Base-by-base conservation (phyloP, 345 rosid genomes). In the thale cress (Arabidopsis thaliana) region DNA sequence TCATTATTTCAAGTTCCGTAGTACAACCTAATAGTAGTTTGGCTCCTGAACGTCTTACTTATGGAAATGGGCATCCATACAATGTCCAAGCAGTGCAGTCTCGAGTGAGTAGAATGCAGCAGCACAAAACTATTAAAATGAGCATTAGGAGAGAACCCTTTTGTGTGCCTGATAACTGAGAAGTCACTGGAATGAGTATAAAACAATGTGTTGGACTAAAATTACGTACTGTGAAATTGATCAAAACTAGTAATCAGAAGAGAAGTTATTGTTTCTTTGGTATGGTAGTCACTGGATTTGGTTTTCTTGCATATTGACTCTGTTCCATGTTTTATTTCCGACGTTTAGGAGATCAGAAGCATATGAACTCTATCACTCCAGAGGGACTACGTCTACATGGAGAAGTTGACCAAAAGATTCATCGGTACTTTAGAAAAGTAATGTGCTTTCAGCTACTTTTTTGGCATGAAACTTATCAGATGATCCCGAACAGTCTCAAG, bases 11-110 rank as follows among this genome's bases (percentile, higher is more conserved):
- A 64, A 72, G 69, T 61, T 84, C 85, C 58, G 80, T 83, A 71
- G 83, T 78, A 78, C 82, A 84, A 79, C 82, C 77, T 74, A 89
- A 90, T 79, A 92, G 96, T 79, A 72, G 75, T 51, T 25, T 81
- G 60, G 82, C 78, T 75, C 83, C 80, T 83, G 73, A 78, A 42
- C 74, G 52, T 24, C 45, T 59, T 64, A 22, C 48, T n/a, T 64
- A 55, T 80, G 84, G 85, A 74, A 79, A 66, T 76, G 82, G 83
- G 66, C 77, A 69, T 59, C 82, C 61, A 68, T 82, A 73, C 50
- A 64, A 62, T 65, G 69, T 65, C 66, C 82, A 77, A 75, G 78
- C 67, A 75, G 66, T 65, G 14, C 50, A 33, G 74, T 69, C 67
- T 81, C 75, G 55, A 79, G 65, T 69, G 72, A 70, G 20, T 16